Percentiles rank a stretch among this genome's conserved stretches.
Conservation (phyloP, 306 rosid genomes). For the Crataegus laevigata region DNA sequence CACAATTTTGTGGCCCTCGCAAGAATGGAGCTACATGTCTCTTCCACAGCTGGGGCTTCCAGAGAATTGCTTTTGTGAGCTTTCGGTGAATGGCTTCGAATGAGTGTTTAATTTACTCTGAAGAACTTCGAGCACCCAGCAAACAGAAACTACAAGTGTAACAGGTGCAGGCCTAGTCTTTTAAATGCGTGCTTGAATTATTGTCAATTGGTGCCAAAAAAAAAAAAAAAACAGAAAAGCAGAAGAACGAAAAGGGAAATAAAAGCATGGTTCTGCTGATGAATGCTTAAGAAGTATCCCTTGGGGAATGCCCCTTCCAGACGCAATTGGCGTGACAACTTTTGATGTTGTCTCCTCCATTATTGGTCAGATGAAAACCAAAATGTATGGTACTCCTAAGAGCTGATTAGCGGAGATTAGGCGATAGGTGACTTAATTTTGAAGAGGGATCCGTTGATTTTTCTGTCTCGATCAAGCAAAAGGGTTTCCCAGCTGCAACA, state of each 20-base stretch:
- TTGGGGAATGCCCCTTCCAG: neutral
- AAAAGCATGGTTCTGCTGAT: neutral
- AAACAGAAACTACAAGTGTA: neutral
- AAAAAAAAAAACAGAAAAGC: neutral
- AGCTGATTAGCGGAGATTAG: neutral
- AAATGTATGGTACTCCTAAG: neutral
- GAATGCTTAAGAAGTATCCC: neutral
- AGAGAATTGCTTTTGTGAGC: neutral
- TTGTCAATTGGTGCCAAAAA: neutral
- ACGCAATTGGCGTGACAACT: neutral
- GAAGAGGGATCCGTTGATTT: neutral
- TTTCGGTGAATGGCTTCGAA: neutral
- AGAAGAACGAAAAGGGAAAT: too few relatives aligned
- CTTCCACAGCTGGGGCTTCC: neutral
- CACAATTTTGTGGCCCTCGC: too few relatives aligned
- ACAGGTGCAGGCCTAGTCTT: neutral
- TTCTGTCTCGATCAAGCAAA: neutral
- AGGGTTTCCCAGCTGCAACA: neutral
- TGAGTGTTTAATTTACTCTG: neutral
- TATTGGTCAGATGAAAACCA: neutral
- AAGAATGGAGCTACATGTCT: too few relatives aligned
- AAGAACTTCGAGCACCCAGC: neutral
- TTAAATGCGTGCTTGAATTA: neutral
- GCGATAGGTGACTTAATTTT: neutral
- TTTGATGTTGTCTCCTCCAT: conserved; percentile 5